Percentiles rank a stretch among this genome's conserved stretches.
These are phyloP conservation scores for Taphrina flavorubra DNA, from an alignment of 1,139 yeast species.

Conservation along the genomic window DNA sequence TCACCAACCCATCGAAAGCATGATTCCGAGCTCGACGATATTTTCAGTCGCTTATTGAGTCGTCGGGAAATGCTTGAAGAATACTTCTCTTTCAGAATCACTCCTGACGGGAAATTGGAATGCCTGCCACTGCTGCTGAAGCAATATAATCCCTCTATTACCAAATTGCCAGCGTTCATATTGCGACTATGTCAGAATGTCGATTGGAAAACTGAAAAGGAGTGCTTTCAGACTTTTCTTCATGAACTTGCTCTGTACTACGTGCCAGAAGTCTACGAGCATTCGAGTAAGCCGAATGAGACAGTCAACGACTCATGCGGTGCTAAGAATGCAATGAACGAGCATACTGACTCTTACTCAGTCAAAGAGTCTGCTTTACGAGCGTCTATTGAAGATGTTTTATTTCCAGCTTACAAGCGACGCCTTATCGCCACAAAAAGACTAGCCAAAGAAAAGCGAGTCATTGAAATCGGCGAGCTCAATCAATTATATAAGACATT, in stretches of 20 bases:
- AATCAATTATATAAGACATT: conserved; percentile 91
- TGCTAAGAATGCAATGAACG: not conserved
- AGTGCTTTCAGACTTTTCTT: conserved; percentile 69
- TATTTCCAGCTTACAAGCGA: conserved; percentile 71
- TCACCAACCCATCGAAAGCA: not conserved
- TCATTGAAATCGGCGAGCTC: conserved; percentile 84
- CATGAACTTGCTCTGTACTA: conserved; percentile 74
- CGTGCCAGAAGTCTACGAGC: conserved; percentile 63
- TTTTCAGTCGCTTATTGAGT: conserved; percentile 51
- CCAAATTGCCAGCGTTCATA: conserved; percentile 71
- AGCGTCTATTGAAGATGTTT: conserved; percentile 60
- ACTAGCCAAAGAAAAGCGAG: conserved; percentile 56
- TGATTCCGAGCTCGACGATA: conserved; percentile 42
- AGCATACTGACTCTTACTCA: not conserved
- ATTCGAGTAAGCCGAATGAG: not conserved
- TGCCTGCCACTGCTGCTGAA: conserved; percentile 72
- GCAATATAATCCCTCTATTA: conserved; percentile 65
- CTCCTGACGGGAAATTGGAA: conserved; percentile 53
- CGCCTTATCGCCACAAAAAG: conserved; percentile 68
- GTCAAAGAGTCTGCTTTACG: conserved; percentile 46
- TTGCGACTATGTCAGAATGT: conserved; percentile 65
- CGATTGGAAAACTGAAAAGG: conserved; percentile 69
- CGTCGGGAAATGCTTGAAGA: conserved; percentile 81
- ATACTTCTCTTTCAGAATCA: conserved; percentile 67
- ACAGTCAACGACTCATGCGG: no score